phyloP scores from a whole-genome alignment of 176 grass and related monocot species.

The Triticum dicoccoides region DNA sequence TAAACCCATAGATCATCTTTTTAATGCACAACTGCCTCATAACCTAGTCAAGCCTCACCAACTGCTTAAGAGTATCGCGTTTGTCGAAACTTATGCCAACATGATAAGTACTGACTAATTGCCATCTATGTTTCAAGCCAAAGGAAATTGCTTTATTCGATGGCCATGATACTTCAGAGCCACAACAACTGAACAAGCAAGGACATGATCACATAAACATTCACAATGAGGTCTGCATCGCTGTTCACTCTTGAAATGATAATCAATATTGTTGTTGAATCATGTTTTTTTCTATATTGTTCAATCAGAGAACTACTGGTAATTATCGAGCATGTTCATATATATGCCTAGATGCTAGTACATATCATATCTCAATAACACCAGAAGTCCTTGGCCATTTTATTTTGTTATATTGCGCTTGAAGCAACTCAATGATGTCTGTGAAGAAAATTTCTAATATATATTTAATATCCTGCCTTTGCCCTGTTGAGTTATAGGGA shows the following conservation, averaged over 20 bases:
- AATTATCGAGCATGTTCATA: slow-evolving; percentile 13
- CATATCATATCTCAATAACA: neutral
- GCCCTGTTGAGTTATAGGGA: neutral
- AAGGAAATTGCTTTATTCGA: slow-evolving; percentile 11
- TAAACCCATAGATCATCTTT: neutral
- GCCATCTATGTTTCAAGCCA: neutral
- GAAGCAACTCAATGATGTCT: slow-evolving; percentile 14
- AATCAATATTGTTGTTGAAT: neutral
- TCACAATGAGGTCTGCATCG: neutral
- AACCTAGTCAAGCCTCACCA: neutral
- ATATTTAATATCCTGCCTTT: neutral
- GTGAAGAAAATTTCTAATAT: neutral
- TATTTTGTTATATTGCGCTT: neutral
- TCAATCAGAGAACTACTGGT: neutral
- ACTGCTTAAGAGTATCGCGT: neutral
- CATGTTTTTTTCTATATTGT: neutral
- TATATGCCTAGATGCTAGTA: slow-evolving; percentile 1
- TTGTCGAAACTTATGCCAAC: neutral
- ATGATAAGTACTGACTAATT: neutral
- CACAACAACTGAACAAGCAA: neutral
- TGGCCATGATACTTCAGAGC: neutral
- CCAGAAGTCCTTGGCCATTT: neutral
- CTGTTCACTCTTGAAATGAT: neutral
- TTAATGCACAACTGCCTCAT: neutral
- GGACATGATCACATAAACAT: neutral